A percentile compares a stretch with the other conserved stretches of the same genome.
These are phyloP conservation scores for Lachnellula hyalina DNA, from an alignment of 2,329 filamentous ascomycete genomes.

Conservation along the genomic window DNA sequence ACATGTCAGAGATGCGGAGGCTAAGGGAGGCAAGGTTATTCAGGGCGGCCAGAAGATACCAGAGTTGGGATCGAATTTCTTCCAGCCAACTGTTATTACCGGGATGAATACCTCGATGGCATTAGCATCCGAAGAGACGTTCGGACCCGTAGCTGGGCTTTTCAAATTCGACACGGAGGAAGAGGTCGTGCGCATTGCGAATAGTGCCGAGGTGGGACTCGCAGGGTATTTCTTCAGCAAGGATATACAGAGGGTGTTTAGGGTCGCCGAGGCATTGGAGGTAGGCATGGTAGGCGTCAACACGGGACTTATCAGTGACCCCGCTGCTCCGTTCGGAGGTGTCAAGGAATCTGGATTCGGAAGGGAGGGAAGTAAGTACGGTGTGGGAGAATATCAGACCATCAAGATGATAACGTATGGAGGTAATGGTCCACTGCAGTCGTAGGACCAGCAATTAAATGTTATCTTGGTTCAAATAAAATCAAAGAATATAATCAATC, in stretches of 20 bases:
- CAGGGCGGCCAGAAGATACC: slow-evolving; percentile 69
- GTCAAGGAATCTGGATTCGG: slow-evolving; percentile 54
- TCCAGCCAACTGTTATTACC: slow-evolving; percentile 80
- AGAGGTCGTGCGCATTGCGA: slow-evolving; percentile 81
- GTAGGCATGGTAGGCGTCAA: slow-evolving; percentile 87
- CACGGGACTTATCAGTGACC: slow-evolving; percentile 58
- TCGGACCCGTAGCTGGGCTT: slow-evolving; percentile 85
- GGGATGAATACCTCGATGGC: slow-evolving; percentile 84
- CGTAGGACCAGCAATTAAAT: slow-evolving; percentile 3
- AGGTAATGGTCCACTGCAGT: slow-evolving; percentile 53
- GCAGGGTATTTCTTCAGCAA: slow-evolving; percentile 89
- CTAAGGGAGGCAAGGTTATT: slow-evolving; percentile 71
- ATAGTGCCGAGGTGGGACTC: slow-evolving; percentile 76
- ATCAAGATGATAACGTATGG: slow-evolving; percentile 48
- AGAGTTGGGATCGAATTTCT: slow-evolving; percentile 80
- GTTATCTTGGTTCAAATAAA: too few relatives aligned
- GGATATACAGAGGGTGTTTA: slow-evolving; percentile 53
- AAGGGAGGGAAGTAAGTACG: slow-evolving; percentile 49
- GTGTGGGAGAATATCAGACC: slow-evolving; percentile 47
- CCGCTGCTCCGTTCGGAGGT: slow-evolving; percentile 50
- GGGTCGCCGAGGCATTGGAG: slow-evolving; percentile 66
- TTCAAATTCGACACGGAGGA: slow-evolving; percentile 86
- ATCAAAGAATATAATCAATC: too few relatives aligned
- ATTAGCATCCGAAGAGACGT: slow-evolving; percentile 84
- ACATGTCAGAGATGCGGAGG: slow-evolving; percentile 73